Evolutionary conservation across 306 rosid species (phyloP), one percentile per base, ranked within the genome.

Genomic region (Phaseolus lunatus): DNA sequence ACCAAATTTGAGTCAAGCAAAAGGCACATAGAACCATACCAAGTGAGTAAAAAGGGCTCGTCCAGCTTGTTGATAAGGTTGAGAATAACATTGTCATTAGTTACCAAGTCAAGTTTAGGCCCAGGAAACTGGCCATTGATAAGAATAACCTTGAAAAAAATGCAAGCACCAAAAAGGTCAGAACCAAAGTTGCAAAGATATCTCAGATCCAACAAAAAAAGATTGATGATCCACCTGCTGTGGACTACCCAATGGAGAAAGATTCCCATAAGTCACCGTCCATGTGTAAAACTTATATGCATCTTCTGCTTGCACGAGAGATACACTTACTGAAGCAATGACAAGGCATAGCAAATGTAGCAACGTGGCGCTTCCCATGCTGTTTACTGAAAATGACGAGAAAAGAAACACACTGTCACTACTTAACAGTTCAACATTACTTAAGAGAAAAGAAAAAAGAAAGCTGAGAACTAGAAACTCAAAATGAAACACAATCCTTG

Each of bases 61-160:
- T 91, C 96, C n/a, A 93, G 86, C 90, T 88, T 91, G 91, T 95
- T 95, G 70, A 95, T 61, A 35, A 95, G 97, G 84, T 95, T 90
- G 78, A 95, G 97, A 83, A 92, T 74, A 7, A 95, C 90, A 67
- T 92, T 95, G 82, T 95, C 86, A 76, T 95, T 95, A 67, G 97
- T 95, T 31, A 95, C 91, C 54, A 92, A 88, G 23, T 95, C 97
- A 67, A 95, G 92, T 78, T 75, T 87, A 57, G 99, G 99, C n/a
- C 99, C 99, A 63, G 99, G 99, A 85, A 95, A 92, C 74, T 92
- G 90, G 35, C 93, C 96, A 76, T 95, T 92, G 75, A 95, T 90
- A 10, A 95, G 93, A 68, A 95, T 95, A 47, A 92, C 99, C 99
- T 95, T 65, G 2, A 37, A 81, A 80, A 80, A 81, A 64, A 75